A percentile compares a stretch with the other conserved stretches of the same genome.
Conservation (phyloP, 441 rosid species). For the Omphalea diandra region DNA sequence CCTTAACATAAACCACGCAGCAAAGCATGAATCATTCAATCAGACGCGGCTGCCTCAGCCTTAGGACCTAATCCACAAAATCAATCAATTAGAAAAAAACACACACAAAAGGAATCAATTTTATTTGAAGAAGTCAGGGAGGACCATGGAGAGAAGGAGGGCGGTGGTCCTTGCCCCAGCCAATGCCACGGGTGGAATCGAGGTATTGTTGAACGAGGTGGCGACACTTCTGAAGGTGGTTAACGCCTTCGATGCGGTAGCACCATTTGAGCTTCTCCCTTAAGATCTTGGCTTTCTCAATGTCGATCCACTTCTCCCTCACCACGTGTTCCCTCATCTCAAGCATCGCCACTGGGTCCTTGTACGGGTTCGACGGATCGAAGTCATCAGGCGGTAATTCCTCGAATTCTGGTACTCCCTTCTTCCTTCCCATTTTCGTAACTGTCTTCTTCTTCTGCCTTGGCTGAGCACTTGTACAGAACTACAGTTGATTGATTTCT, state of each 20-base stretch:
- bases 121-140: background rate
- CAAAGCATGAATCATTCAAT: conserved; percentile 4
- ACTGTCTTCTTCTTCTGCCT: background rate
- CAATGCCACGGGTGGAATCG: conserved; percentile 93
- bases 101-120: background rate
- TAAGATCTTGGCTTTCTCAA: conserved; percentile 95
- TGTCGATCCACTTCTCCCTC: conserved; percentile 96
- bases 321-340: conserved; percentile 97
- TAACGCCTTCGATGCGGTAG: conserved; percentile 93
- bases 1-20: conserved; percentile 11
- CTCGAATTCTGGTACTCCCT: conserved; percentile 78
- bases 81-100: background rate
- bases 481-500: too few species aligned
- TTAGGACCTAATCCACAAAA: conserved; percentile 29
- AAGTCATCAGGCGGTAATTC: conserved; percentile 95
- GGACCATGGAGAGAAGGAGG: conserved; percentile 93
- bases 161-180: conserved; percentile 98
- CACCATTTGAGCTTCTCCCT: conserved; percentile 91
- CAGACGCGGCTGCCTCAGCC: conserved; percentile 29
- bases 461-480: too few species aligned
- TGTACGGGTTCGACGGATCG: conserved; percentile 78
- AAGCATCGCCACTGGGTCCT: conserved; percentile 95
- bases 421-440: conserved; percentile 88
- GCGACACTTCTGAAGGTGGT: conserved; percentile 96
- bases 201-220: conserved; percentile 89